Evolutionary conservation across 176 grass and related monocot species (phyloP), one percentile per base, ranked within the genome.

Genomic region (Themeda triandra): DNA sequence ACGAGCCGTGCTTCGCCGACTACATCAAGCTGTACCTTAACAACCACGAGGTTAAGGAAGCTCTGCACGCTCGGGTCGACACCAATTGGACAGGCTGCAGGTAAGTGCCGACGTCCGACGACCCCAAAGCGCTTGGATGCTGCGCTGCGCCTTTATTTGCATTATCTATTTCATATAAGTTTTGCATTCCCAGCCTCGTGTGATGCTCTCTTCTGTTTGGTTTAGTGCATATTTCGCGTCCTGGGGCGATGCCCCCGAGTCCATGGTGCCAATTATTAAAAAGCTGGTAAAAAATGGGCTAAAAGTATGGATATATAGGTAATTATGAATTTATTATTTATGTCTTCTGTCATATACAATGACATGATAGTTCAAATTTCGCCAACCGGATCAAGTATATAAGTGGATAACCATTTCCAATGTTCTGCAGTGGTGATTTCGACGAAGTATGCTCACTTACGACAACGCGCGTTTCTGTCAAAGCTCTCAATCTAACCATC

Each of bases 221-320:
- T 80, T 75, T 17, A 83, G 87, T 28, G 0, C 0, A 2, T 42
- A 1, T 24, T 69, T 24, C 0, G 53, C 27, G 13, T 1, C 0
- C 27, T 80, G 83, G 77, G 31, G 29, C 1, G 76, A 80, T 3
- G 66, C 69, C 36, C 76, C 87, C 14, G 76, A 18, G 28, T 45
- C 19, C 42, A 46, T 89, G 82, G 60, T 79, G 28, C 76, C 74
- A 75, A 89, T 36, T 36, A 80, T 89, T 60, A 62, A 54, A 59
- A 67, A 23, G 46, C 60, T 89, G 12, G 8, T 89, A 36, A 10
- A 69, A 4, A 13, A 33, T 1, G 90, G 87, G 1, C 5, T 89
- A 18, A 67, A 39, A 30, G 76, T 89, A 9, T 89, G 80, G 87
- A 29, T 92, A 19, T 86, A 73, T 5, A 92, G 90, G 87, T 92